A percentile compares a stretch with the other conserved stretches of the same genome.
phyloP scores from a whole-genome alignment of 1,284 basidiomycete species.

The Ceratobasidium papillatum region DNA sequence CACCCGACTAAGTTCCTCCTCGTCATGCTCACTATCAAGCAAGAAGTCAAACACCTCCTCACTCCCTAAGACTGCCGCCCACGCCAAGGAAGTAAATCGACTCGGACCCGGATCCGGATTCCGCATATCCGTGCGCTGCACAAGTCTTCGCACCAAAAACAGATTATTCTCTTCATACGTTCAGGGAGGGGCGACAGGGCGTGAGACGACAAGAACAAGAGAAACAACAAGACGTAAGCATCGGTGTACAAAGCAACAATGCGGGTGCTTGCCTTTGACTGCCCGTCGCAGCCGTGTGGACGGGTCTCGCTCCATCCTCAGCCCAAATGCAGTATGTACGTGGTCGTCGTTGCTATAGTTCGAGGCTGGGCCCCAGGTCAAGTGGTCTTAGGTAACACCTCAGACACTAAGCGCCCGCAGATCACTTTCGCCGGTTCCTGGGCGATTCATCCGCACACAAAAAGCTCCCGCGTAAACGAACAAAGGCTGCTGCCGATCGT shows the following conservation, averaged over 20 bases:
- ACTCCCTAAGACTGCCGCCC: conserved; percentile 84
- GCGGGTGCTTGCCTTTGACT: conserved; percentile 69
- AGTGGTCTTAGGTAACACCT: conserved; percentile 17
- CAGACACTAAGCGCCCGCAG: conserved; percentile 29
- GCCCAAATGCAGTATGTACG: conserved; percentile 55
- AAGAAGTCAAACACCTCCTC: conserved; percentile 92
- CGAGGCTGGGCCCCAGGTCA: background rate
- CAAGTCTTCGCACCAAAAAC: conserved; percentile 79
- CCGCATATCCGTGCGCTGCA: conserved; percentile 83
- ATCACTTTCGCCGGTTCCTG: conserved; percentile 37
- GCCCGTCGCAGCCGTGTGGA: conserved; percentile 77
- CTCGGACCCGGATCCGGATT: conserved; percentile 81
- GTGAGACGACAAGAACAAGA: conserved; percentile 42
- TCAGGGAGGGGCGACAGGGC: conserved; percentile 44
- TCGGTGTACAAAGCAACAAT: background rate
- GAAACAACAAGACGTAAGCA: conserved; percentile 17
- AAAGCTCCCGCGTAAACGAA: conserved; percentile 9
- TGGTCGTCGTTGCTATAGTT: conserved; percentile 17
- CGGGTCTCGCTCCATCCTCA: conserved; percentile 77
- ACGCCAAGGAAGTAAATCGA: conserved; percentile 85
- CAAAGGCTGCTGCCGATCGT: conserved; percentile 7
- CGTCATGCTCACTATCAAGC: conserved; percentile 84
- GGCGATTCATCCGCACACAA: conserved; percentile 9
- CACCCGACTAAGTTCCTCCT: conserved; percentile 87
- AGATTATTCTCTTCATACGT: conserved; percentile 82